Evolutionary conservation across 805 yeast species (phyloP).

Genomic region (Monosporozyma siamensis): DNA sequence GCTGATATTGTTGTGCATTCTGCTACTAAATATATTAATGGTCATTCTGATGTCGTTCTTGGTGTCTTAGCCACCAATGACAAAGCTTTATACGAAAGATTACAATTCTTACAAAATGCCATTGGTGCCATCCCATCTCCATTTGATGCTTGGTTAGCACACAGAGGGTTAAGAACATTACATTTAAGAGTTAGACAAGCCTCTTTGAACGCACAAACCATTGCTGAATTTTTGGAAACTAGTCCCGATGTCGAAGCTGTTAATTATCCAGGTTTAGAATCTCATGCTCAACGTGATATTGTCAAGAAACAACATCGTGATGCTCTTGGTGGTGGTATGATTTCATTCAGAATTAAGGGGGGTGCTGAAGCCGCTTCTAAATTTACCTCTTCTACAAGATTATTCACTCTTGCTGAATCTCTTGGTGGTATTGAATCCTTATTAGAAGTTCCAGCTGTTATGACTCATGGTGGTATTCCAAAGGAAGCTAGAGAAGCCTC

Average conservation of each 20-base stretch:
- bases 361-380: constrained; percentile 68
- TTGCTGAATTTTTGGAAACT: constrained; percentile 51
- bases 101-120: constrained; percentile 77
- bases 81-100: constrained; percentile 48
- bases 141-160: constrained; percentile 87
- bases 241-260: constrained; percentile 52
- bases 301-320: constrained; percentile 72
- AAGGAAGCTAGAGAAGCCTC: constrained; percentile 63
- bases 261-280: constrained; percentile 73
- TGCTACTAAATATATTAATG: constrained; percentile 84
- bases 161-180: constrained; percentile 81
- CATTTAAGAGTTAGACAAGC: constrained; percentile 73
- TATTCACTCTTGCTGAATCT: constrained; percentile 82
- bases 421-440: constrained; percentile 84
- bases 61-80: constrained; percentile 71
- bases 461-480: constrained; percentile 91
- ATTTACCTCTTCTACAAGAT: constrained; percentile 63
- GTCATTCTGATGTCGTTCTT: constrained; percentile 86
- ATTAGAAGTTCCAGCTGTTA: constrained; percentile 79
- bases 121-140: constrained; percentile 86
- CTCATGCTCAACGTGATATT: constrained; percentile 53
- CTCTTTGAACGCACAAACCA: constrained; percentile 50
- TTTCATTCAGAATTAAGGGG: constrained; percentile 77
- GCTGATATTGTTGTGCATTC: constrained; percentile 86
- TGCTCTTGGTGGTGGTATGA: constrained; percentile 86